Percentiles rank a stretch among this genome's conserved stretches.
phyloP scores from a whole-genome alignment of 2,329 filamentous ascomycete genomes.

The Trichoderma sp. region DNA sequence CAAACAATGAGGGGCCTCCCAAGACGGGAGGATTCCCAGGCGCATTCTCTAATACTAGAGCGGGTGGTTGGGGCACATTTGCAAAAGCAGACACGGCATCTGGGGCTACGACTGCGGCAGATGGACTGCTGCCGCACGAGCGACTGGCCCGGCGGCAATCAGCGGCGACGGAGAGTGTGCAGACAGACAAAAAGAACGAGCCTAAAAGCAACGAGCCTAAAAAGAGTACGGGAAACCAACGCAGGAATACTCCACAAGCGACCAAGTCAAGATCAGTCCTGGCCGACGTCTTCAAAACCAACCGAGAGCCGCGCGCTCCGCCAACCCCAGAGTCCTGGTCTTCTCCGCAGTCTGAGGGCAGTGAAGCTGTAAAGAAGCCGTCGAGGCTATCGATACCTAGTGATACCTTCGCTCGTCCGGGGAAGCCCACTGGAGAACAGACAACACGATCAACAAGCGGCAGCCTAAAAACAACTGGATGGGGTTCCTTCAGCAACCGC shows the following conservation, averaged over 20 bases:
- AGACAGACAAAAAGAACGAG: background rate
- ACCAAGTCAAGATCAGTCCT: constrained; percentile 32
- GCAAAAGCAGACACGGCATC: constrained; percentile 14
- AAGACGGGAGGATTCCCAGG: constrained; percentile 28
- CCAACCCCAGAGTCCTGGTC: constrained; percentile 31
- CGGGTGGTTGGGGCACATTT: constrained; percentile 26
- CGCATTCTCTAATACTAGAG: constrained; percentile 25
- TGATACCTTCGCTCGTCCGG: background rate
- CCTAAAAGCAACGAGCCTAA: background rate
- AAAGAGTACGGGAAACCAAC: background rate
- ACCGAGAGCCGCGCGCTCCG: constrained; percentile 28
- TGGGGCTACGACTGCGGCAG: constrained; percentile 6
- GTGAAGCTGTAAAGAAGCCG: background rate
- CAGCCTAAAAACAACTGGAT: constrained; percentile 20
- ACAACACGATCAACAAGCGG: constrained; percentile 1
- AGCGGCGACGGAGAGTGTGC: constrained; percentile 16
- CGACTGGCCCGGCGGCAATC: constrained; percentile 35
- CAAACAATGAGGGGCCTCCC: constrained; percentile 24
- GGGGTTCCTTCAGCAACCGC: constrained; percentile 27
- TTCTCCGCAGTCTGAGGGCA: constrained; percentile 5
- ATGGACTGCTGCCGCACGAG: constrained; percentile 40
- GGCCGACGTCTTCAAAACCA: constrained; percentile 35
- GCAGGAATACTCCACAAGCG: constrained; percentile 18
- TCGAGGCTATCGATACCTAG: background rate
- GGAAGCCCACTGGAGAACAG: background rate